Evolutionary conservation across 2,329 filamentous ascomycete species (phyloP).

Genomic region (Scortechinia acanthostroma): DNA sequence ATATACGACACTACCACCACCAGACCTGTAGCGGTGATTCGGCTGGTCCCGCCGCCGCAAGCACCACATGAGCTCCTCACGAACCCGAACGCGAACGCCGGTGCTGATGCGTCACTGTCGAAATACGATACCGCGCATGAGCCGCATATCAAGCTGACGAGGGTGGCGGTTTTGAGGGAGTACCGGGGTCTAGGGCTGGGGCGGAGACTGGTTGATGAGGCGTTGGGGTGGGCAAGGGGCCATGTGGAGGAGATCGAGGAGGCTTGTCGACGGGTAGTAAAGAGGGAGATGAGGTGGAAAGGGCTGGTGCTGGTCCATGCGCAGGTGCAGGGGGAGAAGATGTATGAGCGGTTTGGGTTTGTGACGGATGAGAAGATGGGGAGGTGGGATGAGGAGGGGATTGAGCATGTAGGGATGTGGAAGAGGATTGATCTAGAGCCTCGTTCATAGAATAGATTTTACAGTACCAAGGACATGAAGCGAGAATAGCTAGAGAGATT

Average conservation of each 20-base stretch:
- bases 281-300: not conserved
- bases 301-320: constrained; percentile 1
- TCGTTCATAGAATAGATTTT: too few relatives aligned
- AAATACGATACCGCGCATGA: not conserved
- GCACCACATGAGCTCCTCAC: not conserved
- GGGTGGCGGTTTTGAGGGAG: not conserved
- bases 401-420: constrained; percentile 1
- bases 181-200: not conserved
- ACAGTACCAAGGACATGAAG: too few relatives aligned
- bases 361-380: not conserved
- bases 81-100: not conserved
- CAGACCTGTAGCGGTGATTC: not conserved
- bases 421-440: not conserved
- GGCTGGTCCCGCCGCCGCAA: not conserved
- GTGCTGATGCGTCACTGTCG: not conserved
- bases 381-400: constrained; percentile 1
- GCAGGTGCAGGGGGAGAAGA: not conserved
- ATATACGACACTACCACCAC: not conserved
- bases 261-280: not conserved
- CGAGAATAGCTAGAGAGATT: too few relatives aligned
- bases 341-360: not conserved
- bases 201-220: not conserved
- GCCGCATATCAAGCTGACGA: not conserved
- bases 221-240: not conserved
- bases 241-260: not conserved